Evolutionary conservation across 1,284 basidiomycete genomes (phyloP).

Genomic region (Trichosporon ovoides): DNA sequence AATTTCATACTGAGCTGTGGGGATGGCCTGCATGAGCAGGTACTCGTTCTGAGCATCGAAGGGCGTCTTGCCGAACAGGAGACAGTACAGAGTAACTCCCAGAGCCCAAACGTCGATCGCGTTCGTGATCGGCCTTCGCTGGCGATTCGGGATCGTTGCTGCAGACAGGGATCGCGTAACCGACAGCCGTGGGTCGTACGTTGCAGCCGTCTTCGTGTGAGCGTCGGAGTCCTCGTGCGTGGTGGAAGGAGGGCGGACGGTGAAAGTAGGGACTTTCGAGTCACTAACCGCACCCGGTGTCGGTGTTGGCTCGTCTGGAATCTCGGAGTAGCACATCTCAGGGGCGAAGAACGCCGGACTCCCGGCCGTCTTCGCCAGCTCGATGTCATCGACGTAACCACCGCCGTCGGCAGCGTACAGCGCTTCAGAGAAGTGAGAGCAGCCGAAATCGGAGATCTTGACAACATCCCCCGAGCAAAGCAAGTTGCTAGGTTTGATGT

Average conservation of each 20-base stretch:
- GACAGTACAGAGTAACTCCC: slow-evolving; percentile 90
- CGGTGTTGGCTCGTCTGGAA: slow-evolving; percentile 26
- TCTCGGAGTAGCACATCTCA: slow-evolving; percentile 67
- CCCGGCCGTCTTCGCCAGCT: slow-evolving; percentile 87
- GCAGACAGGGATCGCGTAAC: slow-evolving; percentile 33
- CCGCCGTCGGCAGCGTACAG: slow-evolving; percentile 57
- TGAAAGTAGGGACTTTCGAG: slow-evolving; percentile 31
- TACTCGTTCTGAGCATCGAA: slow-evolving; percentile 68
- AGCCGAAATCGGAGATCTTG: slow-evolving; percentile 98
- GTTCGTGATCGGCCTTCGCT: slow-evolving; percentile 74
- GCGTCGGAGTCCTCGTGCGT: not conserved
- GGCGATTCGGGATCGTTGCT: slow-evolving; percentile 28
- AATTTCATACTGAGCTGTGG: slow-evolving; percentile 68
- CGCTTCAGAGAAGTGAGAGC: slow-evolving; percentile 88
- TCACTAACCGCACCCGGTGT: not conserved
- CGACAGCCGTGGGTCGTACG: not conserved
- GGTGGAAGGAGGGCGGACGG: slow-evolving; percentile 35
- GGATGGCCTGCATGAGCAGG: slow-evolving; percentile 76
- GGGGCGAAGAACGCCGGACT: slow-evolving; percentile 98
- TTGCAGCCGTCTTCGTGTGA: not conserved
- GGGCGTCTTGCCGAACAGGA: slow-evolving; percentile 79
- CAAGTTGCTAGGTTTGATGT: slow-evolving; percentile 98
- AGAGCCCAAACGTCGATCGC: slow-evolving; percentile 99
- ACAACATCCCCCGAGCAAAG: slow-evolving; percentile 79
- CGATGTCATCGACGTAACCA: slow-evolving; percentile 68